Evolutionary conservation across 805 yeast species (phyloP).

Genomic region (Yamadazyma ubonensis): DNA sequence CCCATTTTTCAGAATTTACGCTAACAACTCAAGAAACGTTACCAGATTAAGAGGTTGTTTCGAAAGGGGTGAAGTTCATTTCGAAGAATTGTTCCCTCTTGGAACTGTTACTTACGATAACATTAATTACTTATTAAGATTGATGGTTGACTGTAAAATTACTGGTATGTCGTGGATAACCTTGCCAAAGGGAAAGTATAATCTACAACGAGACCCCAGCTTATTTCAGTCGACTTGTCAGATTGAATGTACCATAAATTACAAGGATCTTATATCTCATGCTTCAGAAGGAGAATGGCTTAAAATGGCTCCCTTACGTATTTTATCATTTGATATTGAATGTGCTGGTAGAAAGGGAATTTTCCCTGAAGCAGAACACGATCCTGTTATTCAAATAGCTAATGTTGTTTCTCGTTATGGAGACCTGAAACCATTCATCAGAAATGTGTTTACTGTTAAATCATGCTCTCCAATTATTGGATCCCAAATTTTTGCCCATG

Average conservation of each 20-base stretch:
- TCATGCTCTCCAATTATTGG: slow-evolving; percentile 94
- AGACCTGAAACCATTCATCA: slow-evolving; percentile 80
- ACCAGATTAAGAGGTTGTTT: slow-evolving; percentile 73
- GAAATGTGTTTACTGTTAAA: slow-evolving; percentile 91
- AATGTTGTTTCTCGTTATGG: slow-evolving; percentile 88
- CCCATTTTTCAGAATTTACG: slow-evolving; percentile 75
- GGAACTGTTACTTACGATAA: slow-evolving; percentile 81
- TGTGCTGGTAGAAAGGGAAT: slow-evolving; percentile 98
- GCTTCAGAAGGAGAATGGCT: slow-evolving; percentile 93
- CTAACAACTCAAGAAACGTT: slow-evolving; percentile 63
- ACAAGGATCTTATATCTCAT: slow-evolving; percentile 69
- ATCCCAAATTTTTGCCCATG: slow-evolving; percentile 76
- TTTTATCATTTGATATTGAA: slow-evolving; percentile 93
- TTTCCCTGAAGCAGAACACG: slow-evolving; percentile 91
- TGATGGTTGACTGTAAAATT: slow-evolving; percentile 90
- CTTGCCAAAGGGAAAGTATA: slow-evolving; percentile 72
- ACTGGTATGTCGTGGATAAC: slow-evolving; percentile 98
- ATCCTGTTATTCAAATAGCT: slow-evolving; percentile 96
- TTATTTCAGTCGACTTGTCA: slow-evolving; percentile 74
- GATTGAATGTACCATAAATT: slow-evolving; percentile 73
- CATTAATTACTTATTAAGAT: slow-evolving; percentile 76
- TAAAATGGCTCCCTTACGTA: slow-evolving; percentile 88
- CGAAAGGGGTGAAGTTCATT: slow-evolving; percentile 76
- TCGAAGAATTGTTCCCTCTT: slow-evolving; percentile 60
- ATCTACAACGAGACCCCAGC: slow-evolving; percentile 34